Conservation (phyloP, 2,329 filamentous ascomycete genomes). For the Fusarium anthophilum region DNA sequence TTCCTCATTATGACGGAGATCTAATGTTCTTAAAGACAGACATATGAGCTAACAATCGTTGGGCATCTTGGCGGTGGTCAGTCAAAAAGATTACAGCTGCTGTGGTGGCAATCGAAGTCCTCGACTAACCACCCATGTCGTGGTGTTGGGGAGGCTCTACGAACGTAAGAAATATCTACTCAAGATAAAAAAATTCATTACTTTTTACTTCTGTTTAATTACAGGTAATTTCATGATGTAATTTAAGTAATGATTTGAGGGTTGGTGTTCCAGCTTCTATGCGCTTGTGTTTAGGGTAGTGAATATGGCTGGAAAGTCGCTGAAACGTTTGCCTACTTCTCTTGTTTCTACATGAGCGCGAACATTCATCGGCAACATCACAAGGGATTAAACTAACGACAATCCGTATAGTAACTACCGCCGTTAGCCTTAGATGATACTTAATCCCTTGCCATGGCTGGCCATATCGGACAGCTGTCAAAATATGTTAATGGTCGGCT, state of each 20-base stretch:
- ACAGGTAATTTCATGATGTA: fast-evolving
- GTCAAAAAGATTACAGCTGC: fast-evolving
- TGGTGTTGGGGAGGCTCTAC: fast-evolving
- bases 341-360: too few relatives aligned
- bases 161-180: fast-evolving
- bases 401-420: too few relatives aligned
- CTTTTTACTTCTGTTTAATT: fast-evolving
- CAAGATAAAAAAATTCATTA: fast-evolving
- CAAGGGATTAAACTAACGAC: fast-evolving
- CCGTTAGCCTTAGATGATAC: not conserved
- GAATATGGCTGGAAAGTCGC: not conserved
- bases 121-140: fast-evolving
- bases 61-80: fast-evolving
- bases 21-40: fast-evolving
- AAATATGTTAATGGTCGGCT: fast-evolving
- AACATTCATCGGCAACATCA: too few relatives aligned
- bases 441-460: fast-evolving
- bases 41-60: too few relatives aligned
- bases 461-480: fast-evolving
- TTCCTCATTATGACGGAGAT: too few relatives aligned
- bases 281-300: not conserved
- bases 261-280: not conserved
- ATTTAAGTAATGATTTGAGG: not conserved
- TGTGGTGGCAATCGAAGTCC: fast-evolving
- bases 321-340: too few relatives aligned